Evolutionary conservation across 345 rosid genomes (phyloP), one percentile per base, ranked within the genome.

Genomic region (Isatis tinctoria): DNA sequence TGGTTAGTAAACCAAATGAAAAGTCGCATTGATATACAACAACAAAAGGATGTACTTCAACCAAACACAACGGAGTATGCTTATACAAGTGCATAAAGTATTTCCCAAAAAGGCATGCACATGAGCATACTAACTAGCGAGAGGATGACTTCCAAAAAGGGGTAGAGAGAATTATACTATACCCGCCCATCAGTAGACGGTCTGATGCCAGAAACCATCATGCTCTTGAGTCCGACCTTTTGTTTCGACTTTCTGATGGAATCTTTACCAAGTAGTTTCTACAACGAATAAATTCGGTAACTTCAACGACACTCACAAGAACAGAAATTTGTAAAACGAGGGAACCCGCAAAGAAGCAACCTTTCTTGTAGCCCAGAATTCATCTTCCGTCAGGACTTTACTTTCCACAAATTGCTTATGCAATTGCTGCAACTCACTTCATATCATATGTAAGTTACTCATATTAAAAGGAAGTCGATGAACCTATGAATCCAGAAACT

Each of bases 181-280:
- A 95, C 99, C 92, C 86, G 88, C 64, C 99, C 96, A 86, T 95
- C 97, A 49, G 87, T 82, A 40, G 86, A 75, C 57, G 93, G 91
- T 82, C 85, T 88, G 73, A 88, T 83, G 65, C 87, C 97, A 24
- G 97, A 82, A 67, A 90, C 85, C 97, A 92, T 88, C 58, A 82
- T 82, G 83, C 90, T 92, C 86, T 95, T 95, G 48, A 92, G 86
- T 64, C 99, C 99, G 48, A 87, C 79, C 32, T 82, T 79, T 53
- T 90, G 99, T 69, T 90, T 95, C 69, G 86, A 78, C 84, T 86
- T 92, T 78, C 63, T 81, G 80, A 81, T 79, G 18, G 86, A 82
- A 61, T 87, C 87, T 70, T 51, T 82, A 81, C 85, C 89, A 62
- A 92, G 90, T 82, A 90, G 74, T 67, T 87, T 87, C 99, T 92